These are phyloP conservation scores for Chaetomidium leptoderma DNA, from an alignment of 495 filamentous ascomycete genomes.

Conservation along the genomic window DNA sequence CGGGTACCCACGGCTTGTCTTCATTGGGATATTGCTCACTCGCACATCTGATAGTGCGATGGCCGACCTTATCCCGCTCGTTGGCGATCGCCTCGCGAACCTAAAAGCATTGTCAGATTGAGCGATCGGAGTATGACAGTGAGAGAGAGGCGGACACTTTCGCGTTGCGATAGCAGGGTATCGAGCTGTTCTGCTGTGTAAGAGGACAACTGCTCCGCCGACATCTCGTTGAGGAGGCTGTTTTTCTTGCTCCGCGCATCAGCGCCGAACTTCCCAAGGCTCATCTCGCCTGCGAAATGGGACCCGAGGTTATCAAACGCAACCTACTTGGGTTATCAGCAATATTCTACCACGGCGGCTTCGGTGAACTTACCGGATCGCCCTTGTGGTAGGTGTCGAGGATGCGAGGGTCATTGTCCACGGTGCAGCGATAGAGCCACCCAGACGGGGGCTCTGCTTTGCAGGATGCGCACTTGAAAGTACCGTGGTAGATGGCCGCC, in stretches of 20 bases:
- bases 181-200: constrained; percentile 42
- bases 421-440: constrained; percentile 64
- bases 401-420: constrained; percentile 51
- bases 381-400: constrained; percentile 34
- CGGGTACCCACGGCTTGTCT: constrained; percentile 39
- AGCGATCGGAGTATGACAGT: not conserved
- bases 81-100: constrained; percentile 25
- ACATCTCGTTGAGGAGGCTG: constrained; percentile 49
- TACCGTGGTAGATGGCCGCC: constrained; percentile 48
- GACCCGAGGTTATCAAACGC: constrained; percentile 29
- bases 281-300: constrained; percentile 24
- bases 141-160: constrained; percentile 26
- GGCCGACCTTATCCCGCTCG: constrained; percentile 10
- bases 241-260: constrained; percentile 35
- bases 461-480: constrained; percentile 51
- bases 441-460: constrained; percentile 45
- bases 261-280: constrained; percentile 29
- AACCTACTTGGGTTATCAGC: constrained; percentile 21
- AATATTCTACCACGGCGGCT: not conserved
- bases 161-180: constrained; percentile 41
- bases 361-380: constrained; percentile 24
- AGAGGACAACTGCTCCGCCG: constrained; percentile 43
- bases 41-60: constrained; percentile 1
- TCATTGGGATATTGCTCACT: constrained; percentile 14
- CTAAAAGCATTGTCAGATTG: constrained; percentile 12